Evolutionary conservation across 2,329 filamentous ascomycete species (phyloP).

Genomic region (Juglanconis oblonga): DNA sequence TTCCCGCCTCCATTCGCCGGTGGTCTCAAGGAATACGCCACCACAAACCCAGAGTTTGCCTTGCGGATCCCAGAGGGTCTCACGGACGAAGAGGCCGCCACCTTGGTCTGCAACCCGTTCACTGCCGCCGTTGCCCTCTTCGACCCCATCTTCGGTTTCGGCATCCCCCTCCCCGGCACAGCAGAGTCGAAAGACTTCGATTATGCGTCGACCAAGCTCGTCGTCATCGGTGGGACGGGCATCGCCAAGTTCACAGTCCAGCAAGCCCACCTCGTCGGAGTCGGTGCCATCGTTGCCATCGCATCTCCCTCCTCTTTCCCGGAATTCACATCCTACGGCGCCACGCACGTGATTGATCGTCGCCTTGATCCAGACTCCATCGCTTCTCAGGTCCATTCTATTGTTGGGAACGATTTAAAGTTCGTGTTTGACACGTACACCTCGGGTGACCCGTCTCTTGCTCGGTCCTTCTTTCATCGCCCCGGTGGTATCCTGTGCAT

Average conservation of each 20-base stretch:
- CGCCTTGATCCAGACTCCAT: neutral
- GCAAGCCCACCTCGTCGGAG: neutral
- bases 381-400: neutral
- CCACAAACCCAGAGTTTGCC: neutral
- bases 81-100: neutral
- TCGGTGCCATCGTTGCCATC: conserved; percentile 1
- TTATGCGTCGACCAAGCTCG: neutral
- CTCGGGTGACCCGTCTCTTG: neutral
- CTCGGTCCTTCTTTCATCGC: conserved; percentile 4
- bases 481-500: neutral
- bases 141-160: neutral
- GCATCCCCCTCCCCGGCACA: neutral
- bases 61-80: neutral
- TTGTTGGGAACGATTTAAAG: neutral
- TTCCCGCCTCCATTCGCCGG: neutral
- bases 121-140: neutral
- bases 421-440: neutral
- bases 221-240: neutral
- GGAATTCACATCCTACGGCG: neutral
- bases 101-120: neutral
- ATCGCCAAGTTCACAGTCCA: neutral
- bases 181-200: neutral
- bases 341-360: neutral
- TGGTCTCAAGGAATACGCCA: neutral
- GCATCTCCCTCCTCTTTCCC: neutral